Evolutionary conservation across 129 eudicot species (phyloP).

Genomic region (Arctium minus): DNA sequence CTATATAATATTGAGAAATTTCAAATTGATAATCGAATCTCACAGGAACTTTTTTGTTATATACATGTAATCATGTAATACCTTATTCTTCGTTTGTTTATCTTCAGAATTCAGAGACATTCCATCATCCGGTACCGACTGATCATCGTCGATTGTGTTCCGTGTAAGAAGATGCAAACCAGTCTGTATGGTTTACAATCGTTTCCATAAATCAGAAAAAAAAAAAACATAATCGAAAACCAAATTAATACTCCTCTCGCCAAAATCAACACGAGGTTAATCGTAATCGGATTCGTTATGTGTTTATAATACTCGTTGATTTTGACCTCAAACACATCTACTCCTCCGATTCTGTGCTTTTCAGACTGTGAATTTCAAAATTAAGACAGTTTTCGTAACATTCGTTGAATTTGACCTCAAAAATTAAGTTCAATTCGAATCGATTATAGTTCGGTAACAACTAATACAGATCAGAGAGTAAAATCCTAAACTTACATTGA

Average conservation of each 20-base stretch:
- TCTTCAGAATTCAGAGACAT: constrained; percentile 30
- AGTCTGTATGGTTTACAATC: constrained; percentile 28
- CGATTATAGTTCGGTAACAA: background rate
- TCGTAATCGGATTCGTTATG: background rate
- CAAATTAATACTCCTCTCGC: background rate
- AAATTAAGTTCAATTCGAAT: background rate
- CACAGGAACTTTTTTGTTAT: background rate
- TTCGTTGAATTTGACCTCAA: background rate
- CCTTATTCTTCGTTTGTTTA: constrained; percentile 42
- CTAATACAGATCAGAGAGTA: background rate
- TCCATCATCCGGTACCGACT: constrained; percentile 43
- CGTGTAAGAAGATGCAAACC: constrained; percentile 55
- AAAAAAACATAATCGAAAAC: background rate
- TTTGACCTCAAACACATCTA: background rate
- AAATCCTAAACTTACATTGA: constrained; percentile 36
- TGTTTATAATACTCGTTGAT: background rate
- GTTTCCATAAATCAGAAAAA: too few relatives aligned
- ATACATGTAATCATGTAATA: background rate
- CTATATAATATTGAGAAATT: constrained; percentile 10
- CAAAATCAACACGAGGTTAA: background rate
- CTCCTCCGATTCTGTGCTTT: background rate
- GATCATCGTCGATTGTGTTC: constrained; percentile 40
- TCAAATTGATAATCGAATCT: background rate
- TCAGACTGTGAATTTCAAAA: constrained; percentile 10
- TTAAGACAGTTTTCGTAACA: background rate